Evolutionary conservation across 2,329 filamentous ascomycete genomes (phyloP).

Genomic region (Mycogone perniciosa): DNA sequence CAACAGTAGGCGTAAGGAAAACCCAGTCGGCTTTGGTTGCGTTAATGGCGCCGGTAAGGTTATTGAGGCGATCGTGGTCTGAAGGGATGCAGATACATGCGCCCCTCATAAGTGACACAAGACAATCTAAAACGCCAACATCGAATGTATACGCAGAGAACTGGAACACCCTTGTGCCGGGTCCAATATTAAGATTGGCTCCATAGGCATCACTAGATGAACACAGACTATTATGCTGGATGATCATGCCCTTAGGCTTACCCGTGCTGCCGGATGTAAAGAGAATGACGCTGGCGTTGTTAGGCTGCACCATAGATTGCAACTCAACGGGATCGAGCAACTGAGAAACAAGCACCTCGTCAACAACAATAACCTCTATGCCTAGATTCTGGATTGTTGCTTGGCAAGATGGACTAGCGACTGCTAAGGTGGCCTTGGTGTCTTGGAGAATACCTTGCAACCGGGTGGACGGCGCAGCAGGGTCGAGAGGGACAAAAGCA

Average conservation of each 20-base stretch:
- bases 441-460: neutral
- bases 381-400: neutral
- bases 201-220: neutral
- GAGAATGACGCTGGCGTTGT: conserved; percentile 29
- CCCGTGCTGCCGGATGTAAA: conserved; percentile 49
- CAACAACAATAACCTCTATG: neutral
- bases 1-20: conserved; percentile 2
- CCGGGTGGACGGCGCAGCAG: neutral
- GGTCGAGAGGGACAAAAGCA: conserved; percentile 1
- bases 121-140: conserved; percentile 8
- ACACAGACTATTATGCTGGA: conserved; percentile 12
- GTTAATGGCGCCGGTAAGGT: conserved; percentile 2
- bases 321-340: neutral
- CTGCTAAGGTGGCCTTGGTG: neutral
- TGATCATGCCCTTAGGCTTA: conserved; percentile 34
- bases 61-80: conserved; percentile 2
- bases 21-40: neutral
- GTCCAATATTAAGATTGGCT: neutral
- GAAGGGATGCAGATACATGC: conserved; percentile 19
- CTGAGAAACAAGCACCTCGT: neutral
- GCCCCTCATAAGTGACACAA: conserved; percentile 5
- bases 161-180: conserved; percentile 4
- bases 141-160: conserved; percentile 16
- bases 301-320: neutral
- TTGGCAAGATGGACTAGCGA: neutral